Evolutionary conservation across 2,329 filamentous ascomycete genomes (phyloP).

Genomic region (Alternaria postmessia): DNA sequence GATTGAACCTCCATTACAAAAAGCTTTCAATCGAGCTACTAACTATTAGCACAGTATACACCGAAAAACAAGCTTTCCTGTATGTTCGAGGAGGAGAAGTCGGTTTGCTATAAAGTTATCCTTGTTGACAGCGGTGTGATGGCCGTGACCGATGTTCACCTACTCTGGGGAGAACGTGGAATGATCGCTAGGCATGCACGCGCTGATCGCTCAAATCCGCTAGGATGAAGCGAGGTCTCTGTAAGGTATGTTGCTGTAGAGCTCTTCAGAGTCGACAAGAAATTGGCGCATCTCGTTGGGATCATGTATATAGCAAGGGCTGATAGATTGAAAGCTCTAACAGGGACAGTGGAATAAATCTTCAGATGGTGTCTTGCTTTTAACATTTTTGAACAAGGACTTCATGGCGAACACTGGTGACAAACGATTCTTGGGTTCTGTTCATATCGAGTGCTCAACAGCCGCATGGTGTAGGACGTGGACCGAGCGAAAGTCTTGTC

Average conservation of each 20-base stretch:
- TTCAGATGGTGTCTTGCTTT: background rate
- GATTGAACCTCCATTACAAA: background rate
- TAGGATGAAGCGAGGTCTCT: background rate
- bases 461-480: background rate
- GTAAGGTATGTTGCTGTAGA: background rate
- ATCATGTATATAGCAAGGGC: background rate
- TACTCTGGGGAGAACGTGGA: background rate
- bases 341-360: background rate
- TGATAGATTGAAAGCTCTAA: background rate
- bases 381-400: background rate
- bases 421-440: background rate
- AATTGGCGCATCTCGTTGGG: background rate
- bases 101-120: background rate
- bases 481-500: background rate
- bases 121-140: background rate
- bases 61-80: accelerated
- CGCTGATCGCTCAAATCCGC: no score
- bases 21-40: background rate
- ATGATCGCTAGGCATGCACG: background rate
- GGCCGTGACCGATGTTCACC: background rate
- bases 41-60: background rate
- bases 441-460: background rate
- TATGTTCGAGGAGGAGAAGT: background rate
- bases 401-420: background rate
- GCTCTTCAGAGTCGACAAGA: background rate